Evolutionary conservation across 78 protist genomes (phyloP).

Genomic region (Goniomonas avonlea): DNA sequence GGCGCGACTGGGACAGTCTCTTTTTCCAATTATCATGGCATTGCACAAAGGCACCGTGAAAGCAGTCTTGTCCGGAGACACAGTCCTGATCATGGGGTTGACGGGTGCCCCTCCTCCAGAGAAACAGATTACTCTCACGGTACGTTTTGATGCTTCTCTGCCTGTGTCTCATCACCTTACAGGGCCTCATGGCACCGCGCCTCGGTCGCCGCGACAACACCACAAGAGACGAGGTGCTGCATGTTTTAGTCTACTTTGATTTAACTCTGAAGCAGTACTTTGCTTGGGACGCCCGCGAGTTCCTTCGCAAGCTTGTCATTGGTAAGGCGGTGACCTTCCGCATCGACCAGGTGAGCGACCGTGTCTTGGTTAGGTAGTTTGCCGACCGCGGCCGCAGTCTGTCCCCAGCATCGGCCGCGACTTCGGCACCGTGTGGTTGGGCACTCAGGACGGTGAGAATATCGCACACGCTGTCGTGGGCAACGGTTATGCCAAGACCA

Average conservation of each 20-base stretch:
- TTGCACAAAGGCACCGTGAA: conserved; percentile 9
- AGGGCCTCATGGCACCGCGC: neutral
- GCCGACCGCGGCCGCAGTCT: too few relatives aligned
- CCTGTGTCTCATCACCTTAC: neutral
- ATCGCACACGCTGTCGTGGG: neutral
- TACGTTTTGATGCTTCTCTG: neutral
- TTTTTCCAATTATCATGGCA: too few relatives aligned
- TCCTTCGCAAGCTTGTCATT: neutral
- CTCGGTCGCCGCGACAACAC: conserved; percentile 7
- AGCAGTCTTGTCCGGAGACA: conserved; percentile 6
- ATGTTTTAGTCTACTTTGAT: neutral
- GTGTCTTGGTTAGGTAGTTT: too few relatives aligned
- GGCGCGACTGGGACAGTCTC: too few relatives aligned
- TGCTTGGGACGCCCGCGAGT: conserved; percentile 23
- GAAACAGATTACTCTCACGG: conserved; percentile 2
- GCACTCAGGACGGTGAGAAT: conserved; percentile 6
- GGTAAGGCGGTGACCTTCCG: conserved; percentile 9
- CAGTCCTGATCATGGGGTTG: conserved; percentile 8
- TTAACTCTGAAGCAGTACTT: too few relatives aligned
- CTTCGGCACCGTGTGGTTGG: conserved; percentile 1
- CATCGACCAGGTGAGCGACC: neutral
- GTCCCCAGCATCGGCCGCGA: neutral
- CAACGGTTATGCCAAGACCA: conserved; percentile 15
- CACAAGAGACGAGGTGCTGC: neutral
- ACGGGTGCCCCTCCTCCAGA: conserved; percentile 12